Conservation (phyloP, 2,329 filamentous ascomycete genomes). For the Fusarium begoniae region DNA sequence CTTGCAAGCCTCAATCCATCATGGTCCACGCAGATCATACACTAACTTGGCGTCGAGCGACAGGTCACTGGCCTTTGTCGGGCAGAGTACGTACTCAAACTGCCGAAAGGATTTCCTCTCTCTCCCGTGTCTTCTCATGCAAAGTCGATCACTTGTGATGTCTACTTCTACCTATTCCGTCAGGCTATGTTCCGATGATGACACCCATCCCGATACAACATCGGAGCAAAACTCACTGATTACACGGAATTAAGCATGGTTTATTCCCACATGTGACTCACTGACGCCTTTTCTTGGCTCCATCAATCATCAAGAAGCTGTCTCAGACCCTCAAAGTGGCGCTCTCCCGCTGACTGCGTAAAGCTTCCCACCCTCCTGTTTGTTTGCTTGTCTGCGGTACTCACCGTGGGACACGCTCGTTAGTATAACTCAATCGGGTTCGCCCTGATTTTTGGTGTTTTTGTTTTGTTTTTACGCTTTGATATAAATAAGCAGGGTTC, state of each 20-base stretch:
- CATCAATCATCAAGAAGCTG: background rate
- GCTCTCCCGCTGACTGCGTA: slow-evolving; percentile 23
- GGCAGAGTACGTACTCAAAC: slow-evolving; percentile 12
- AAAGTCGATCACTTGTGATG: background rate
- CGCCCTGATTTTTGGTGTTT: background rate
- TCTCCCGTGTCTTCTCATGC: background rate
- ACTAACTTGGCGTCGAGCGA: background rate
- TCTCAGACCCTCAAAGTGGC: slow-evolving; percentile 19
- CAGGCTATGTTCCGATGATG: background rate
- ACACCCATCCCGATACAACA: background rate
- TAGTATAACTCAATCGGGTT: background rate
- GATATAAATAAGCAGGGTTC: slow-evolving; percentile 25
- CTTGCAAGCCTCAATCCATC: background rate
- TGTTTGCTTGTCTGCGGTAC: background rate
- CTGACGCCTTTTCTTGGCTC: background rate
- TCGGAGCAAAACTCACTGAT: background rate
- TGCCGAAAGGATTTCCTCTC: slow-evolving; percentile 4
- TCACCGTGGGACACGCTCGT: slow-evolving; percentile 16
- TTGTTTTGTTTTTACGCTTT: background rate
- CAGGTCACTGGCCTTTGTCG: too few species aligned
- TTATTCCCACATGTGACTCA: slow-evolving; percentile 33
- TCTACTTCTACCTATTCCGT: background rate
- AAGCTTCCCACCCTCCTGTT: background rate
- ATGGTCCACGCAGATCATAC: slow-evolving; percentile 1
- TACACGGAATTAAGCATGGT: background rate